A percentile compares a stretch with the other conserved stretches of the same genome.
Evolutionary conservation across 179 eudicot species (phyloP).

Genomic region (Spergularia azorica): DNA sequence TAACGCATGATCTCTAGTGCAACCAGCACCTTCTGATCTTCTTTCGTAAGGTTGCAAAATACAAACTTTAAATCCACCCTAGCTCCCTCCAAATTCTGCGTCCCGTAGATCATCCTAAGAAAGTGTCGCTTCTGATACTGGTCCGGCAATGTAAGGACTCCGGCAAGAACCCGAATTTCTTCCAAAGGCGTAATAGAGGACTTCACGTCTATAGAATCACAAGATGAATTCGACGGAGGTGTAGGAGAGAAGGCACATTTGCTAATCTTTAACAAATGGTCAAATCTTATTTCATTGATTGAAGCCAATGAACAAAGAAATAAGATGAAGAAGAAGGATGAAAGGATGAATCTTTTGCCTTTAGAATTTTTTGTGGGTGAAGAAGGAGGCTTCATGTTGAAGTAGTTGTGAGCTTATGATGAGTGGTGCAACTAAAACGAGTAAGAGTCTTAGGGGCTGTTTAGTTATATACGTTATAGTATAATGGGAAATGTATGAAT

Average conservation of each 20-base stretch:
- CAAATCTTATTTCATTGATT: constrained; percentile 53
- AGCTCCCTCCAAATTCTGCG: constrained; percentile 50
- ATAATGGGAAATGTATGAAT: constrained; percentile 21
- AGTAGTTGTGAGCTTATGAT: constrained; percentile 23
- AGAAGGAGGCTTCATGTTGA: constrained; percentile 33
- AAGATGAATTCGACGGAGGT: constrained; percentile 19
- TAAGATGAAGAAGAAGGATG: constrained; percentile 54
- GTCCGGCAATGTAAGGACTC: constrained; percentile 75
- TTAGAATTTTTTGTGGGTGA: constrained; percentile 21
- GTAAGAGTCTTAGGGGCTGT: neutral
- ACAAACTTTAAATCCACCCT: constrained; percentile 73
- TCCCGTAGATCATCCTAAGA: constrained; percentile 74
- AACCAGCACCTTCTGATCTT: constrained; percentile 60
- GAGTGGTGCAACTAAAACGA: constrained; percentile 1
- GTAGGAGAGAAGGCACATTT: constrained; percentile 45
- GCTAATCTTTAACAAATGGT: constrained; percentile 39
- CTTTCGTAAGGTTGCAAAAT: constrained; percentile 80
- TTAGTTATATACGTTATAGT: constrained; percentile 17
- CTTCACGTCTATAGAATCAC: neutral
- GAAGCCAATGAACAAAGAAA: constrained; percentile 72
- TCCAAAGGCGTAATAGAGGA: constrained; percentile 17
- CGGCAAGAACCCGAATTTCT: constrained; percentile 53
- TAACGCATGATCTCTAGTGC: constrained; percentile 76
- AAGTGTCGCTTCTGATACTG: constrained; percentile 65
- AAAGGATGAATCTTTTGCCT: constrained; percentile 50